Evolutionary conservation across 1,139 yeast genomes (phyloP).

Genomic region (Kodamaea ohmeri): DNA sequence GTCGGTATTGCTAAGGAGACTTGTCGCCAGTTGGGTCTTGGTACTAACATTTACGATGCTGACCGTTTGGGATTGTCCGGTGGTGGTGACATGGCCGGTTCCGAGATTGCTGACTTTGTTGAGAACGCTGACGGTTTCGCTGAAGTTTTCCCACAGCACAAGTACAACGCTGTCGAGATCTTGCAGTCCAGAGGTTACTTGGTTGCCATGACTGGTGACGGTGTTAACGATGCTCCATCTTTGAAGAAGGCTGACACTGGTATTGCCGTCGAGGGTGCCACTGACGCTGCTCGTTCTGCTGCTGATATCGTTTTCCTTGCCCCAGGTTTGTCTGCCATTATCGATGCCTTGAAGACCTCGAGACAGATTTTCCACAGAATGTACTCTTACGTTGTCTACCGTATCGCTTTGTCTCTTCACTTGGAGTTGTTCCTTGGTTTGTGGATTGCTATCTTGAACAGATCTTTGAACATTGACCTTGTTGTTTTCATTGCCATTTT

Average conservation of each 20-base stretch:
- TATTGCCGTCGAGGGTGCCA: constrained; percentile 96
- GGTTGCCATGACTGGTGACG: constrained; percentile 98
- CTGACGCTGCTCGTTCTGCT: constrained; percentile 96
- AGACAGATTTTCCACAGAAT: constrained; percentile 98
- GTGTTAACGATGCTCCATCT: constrained; percentile 96
- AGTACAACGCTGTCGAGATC: constrained; percentile 87
- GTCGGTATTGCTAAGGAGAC: constrained; percentile 99
- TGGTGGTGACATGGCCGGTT: constrained; percentile 95
- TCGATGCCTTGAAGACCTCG: constrained; percentile 91
- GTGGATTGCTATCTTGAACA: constrained; percentile 90
- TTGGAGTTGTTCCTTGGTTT: constrained; percentile 89
- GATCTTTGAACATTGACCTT: constrained; percentile 77
- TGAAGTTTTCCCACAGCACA: constrained; percentile 96
- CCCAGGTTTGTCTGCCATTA: constrained; percentile 92
- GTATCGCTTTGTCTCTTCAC: constrained; percentile 90
- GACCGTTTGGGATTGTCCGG: constrained; percentile 96
- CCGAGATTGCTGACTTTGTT: constrained; percentile 92
- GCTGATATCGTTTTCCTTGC: constrained; percentile 95
- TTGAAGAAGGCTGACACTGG: constrained; percentile 96
- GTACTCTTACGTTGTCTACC: constrained; percentile 95
- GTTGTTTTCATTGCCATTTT: constrained; percentile 92
- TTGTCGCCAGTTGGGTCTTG: constrained; percentile 95
- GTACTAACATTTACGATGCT: constrained; percentile 96
- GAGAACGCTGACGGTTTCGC: constrained; percentile 97
- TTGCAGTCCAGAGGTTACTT: constrained; percentile 90